These are phyloP conservation scores for Endoconidiophora laricicola DNA, from an alignment of 2,329 filamentous ascomycete genomes.

Conservation along the genomic window DNA sequence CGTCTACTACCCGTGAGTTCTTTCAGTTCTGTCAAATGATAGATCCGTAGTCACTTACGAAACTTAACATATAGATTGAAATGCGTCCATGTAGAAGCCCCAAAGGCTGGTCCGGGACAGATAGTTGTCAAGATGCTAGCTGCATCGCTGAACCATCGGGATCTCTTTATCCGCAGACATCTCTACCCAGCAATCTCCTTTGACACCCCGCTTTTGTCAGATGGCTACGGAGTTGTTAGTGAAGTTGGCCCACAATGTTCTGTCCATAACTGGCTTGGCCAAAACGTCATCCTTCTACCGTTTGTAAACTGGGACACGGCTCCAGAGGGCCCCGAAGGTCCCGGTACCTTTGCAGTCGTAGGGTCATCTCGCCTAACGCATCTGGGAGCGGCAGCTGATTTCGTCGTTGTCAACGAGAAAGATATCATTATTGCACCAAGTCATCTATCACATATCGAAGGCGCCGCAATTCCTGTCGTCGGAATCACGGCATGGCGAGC, in stretches of 20 bases:
- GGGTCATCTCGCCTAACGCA: conserved; percentile 47
- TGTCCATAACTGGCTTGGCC: conserved; percentile 30
- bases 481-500: conserved; percentile 83
- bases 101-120: conserved; percentile 46
- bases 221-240: conserved; percentile 63
- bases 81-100: conserved; percentile 20
- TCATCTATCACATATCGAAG: conserved; percentile 58
- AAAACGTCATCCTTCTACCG: conserved; percentile 64
- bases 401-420: conserved; percentile 46
- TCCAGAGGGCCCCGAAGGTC: conserved; percentile 56
- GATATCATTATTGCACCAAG: conserved; percentile 63
- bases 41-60: neutral
- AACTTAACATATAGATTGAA: too few species aligned
- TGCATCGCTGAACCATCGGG: conserved; percentile 82
- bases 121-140: conserved; percentile 62
- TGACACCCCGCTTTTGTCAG: conserved; percentile 59
- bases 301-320: conserved; percentile 59
- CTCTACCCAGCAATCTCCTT: conserved; percentile 80
- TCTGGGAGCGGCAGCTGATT: conserved; percentile 60
- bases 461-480: conserved; percentile 68
- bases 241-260: conserved; percentile 36
- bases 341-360: conserved; percentile 42
- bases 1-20: conserved; percentile 62
- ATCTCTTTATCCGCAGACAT: conserved; percentile 84
- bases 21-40: neutral